A percentile compares a stretch with the other conserved stretches of the same genome.
Conservation (phyloP, 257 asterid genomes). For the Ocimum tenuiflorum region DNA sequence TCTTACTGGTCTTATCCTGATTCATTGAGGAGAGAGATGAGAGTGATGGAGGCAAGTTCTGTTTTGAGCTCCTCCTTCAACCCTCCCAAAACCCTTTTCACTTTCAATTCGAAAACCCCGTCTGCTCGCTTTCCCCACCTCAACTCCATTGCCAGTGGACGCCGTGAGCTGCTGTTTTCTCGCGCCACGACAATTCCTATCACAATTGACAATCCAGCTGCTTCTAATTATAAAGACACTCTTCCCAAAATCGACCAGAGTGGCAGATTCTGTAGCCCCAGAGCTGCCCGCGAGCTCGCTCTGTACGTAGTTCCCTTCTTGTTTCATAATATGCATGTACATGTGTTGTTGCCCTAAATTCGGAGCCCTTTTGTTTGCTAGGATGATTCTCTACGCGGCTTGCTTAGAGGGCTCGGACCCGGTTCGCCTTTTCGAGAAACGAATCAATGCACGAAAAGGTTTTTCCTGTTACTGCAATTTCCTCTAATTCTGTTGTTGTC, state of each 20-base stretch:
- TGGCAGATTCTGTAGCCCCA: conserved; percentile 83
- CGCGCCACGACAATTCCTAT: conserved; percentile 13
- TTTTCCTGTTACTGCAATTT: neutral
- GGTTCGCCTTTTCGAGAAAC: conserved; percentile 71
- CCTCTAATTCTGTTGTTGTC: neutral
- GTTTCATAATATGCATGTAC: neutral
- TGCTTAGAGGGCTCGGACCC: conserved; percentile 96
- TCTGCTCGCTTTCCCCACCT: neutral
- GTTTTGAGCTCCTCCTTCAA: conserved; percentile 18
- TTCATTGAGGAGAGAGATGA: neutral
- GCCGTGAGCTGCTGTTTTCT: conserved; percentile 6
- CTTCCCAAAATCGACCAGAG: conserved; percentile 77
- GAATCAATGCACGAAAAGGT: conserved; percentile 68
- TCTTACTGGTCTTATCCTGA: conserved; percentile 30
- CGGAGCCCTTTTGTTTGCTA: conserved; percentile 2
- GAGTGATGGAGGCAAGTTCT: conserved; percentile 27
- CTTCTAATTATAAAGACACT: conserved; percentile 21
- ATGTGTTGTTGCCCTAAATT: neutral
- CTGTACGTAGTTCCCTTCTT: conserved; percentile 28
- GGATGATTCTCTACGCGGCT: conserved; percentile 71
- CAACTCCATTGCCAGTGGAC: neutral
- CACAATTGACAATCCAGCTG: conserved; percentile 5
- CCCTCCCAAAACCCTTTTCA: conserved; percentile 3
- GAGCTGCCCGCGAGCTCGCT: conserved; percentile 92
- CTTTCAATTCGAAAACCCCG: neutral